phyloP scores from a whole-genome alignment of 2,329 filamentous ascomycete species.

The Nigrospora sphaerica region DNA sequence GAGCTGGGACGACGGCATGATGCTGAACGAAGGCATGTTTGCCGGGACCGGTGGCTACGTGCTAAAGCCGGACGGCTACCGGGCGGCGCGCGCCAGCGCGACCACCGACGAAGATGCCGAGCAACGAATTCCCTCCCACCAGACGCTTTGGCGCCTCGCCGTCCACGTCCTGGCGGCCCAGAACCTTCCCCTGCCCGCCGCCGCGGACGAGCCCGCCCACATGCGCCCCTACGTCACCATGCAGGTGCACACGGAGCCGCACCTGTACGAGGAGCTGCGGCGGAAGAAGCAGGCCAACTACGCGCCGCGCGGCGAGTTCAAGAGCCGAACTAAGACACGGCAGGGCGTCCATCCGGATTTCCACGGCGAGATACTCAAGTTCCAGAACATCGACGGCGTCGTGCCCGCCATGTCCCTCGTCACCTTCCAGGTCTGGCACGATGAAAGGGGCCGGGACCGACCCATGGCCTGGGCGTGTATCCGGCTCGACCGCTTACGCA shows the following conservation, averaged over 20 bases:
- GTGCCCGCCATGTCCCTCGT: constrained; percentile 66
- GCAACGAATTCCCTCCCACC: neutral
- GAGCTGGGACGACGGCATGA: constrained; percentile 82
- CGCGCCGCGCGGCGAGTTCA: constrained; percentile 48
- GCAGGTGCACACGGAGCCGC: constrained; percentile 68
- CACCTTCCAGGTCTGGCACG: constrained; percentile 79
- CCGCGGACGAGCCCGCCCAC: constrained; percentile 24
- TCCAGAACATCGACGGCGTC: constrained; percentile 46
- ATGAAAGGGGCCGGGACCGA: constrained; percentile 70
- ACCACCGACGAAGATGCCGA: constrained; percentile 36
- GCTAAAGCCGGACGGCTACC: constrained; percentile 59
- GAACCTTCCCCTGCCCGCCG: neutral
- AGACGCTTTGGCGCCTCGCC: neutral
- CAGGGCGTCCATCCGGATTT: constrained; percentile 59
- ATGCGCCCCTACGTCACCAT: constrained; percentile 79
- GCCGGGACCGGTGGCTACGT: constrained; percentile 76
- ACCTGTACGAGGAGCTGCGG: constrained; percentile 13
- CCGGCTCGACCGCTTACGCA: constrained; percentile 69
- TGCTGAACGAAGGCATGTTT: constrained; percentile 93
- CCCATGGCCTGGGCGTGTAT: constrained; percentile 85
- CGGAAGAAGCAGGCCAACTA: constrained; percentile 36
- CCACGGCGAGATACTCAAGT: constrained; percentile 47
- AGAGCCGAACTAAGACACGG: constrained; percentile 50
- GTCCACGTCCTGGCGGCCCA: constrained; percentile 45
- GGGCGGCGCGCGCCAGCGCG: constrained; percentile 48